Evolutionary conservation across 306 rosid species (phyloP), one percentile per base, ranked within the genome.

Genomic region (Pterocarpus santalinus): DNA sequence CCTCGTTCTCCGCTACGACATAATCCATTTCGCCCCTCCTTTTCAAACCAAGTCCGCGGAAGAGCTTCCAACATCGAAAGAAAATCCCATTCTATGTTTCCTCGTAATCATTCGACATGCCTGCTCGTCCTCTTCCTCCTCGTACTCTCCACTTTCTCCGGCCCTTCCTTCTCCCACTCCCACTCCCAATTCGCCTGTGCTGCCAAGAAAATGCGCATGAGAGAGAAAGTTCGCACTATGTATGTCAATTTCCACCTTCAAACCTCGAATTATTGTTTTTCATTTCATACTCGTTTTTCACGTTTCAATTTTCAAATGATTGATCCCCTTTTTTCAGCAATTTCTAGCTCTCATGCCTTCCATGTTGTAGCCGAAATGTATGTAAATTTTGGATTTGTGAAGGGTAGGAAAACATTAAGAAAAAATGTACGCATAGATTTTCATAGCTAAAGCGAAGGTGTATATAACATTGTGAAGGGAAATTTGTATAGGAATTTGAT

Each of bases 161-260:
- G 43, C 80, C 75, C 65, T 5, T 85, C 87, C 75, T 3, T 64
- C 16, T 83, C 93, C 11, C 44, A 82, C 32, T 58, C 85, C 35
- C 7, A 60, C 33, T 80, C 93, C 8, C 55, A 80, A 82, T 56
- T 83, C 77, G 88, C 38, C 44, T 88, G 78, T 79, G 82, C 89
- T 44, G 79, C 93, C 65, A 95, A 89, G 91, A 91, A 84, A 82
- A 86, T 46, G 22, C 98, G 94, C 76, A 89, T 95, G 97, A 85
- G 89, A 88, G 93, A 95, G 55, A 91, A 90, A 85, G 99, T 90
- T 78, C 99, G 97, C 65, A 87, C 84, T 62, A 93, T 95, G 98
- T 93, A 86, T 80, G 86, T 16, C 34, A 17, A 30, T 49, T 32
- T 73, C 46, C 1, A n/a, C 60, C 17, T 38, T 46, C 74, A 65